phyloP scores from a whole-genome alignment of 2,329 filamentous ascomycete genomes.

The Fusarium oligoseptatum region DNA sequence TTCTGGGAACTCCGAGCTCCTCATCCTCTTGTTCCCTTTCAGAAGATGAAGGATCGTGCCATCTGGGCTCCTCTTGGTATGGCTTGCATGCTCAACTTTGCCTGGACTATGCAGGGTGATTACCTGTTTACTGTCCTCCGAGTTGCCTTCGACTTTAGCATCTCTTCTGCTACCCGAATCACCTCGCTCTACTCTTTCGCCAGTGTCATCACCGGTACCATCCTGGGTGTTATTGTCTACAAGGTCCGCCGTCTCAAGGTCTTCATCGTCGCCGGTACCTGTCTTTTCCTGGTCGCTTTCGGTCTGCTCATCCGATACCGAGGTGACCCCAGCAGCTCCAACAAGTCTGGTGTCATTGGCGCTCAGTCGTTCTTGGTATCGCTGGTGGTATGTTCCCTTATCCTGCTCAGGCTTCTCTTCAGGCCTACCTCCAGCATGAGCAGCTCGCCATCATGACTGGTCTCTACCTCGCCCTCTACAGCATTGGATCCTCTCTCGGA shows the following conservation, averaged over 20 bases:
- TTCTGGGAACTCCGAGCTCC: conserved; percentile 62
- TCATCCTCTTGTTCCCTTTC: conserved; percentile 71
- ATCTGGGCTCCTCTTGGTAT: conserved; percentile 75
- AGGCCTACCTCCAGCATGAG: conserved; percentile 59
- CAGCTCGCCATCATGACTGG: conserved; percentile 74
- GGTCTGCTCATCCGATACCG: conserved; percentile 74
- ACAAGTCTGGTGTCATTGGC: conserved; percentile 70
- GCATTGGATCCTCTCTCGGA: conserved; percentile 71
- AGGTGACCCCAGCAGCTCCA: conserved; percentile 59
- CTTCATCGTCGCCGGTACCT: conserved; percentile 73
- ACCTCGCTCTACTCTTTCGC: conserved; percentile 69
- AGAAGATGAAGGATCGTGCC: conserved; percentile 72
- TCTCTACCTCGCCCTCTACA: conserved; percentile 73
- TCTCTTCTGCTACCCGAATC: conserved; percentile 69
- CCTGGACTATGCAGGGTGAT: conserved; percentile 74
- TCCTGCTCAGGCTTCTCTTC: conserved; percentile 61
- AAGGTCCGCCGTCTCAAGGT: conserved; percentile 70
- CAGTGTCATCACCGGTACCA: conserved; percentile 69
- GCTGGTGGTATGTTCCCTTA: conserved; percentile 73
- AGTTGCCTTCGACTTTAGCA: conserved; percentile 71
- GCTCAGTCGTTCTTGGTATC: conserved; percentile 73
- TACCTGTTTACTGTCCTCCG: conserved; percentile 74
- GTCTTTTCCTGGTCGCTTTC: conserved; percentile 74
- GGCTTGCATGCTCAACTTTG: conserved; percentile 66
- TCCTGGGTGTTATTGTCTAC: conserved; percentile 69